Percentiles rank a stretch among this genome's conserved stretches.
Conservation (phyloP, 257 asterid genomes). For the Capsicum pubescens region DNA sequence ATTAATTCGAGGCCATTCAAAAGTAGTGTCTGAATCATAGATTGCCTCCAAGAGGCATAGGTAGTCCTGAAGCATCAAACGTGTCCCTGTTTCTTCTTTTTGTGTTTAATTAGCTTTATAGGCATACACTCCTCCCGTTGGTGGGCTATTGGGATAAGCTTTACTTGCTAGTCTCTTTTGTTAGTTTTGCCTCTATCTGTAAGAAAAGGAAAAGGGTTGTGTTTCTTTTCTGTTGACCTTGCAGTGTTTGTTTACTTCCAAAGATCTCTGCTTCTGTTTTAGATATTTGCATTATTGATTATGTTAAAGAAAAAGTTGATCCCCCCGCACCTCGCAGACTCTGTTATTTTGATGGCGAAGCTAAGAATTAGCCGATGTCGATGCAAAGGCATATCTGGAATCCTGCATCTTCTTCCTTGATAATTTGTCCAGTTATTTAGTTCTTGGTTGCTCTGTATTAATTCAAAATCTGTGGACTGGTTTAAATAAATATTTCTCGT, state of each 20-base stretch:
- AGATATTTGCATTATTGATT: slow-evolving; percentile 24
- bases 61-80: slow-evolving; percentile 30
- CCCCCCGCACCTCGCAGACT: neutral
- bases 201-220: neutral
- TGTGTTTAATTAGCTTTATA: slow-evolving; percentile 19
- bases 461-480: too few relatives aligned
- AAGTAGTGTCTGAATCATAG: slow-evolving; percentile 42
- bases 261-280: slow-evolving; percentile 11
- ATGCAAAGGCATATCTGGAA: too few relatives aligned
- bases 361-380: neutral
- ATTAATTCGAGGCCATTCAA: slow-evolving; percentile 49
- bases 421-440: too few relatives aligned
- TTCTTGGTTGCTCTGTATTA: too few relatives aligned
- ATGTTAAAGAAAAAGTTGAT: neutral
- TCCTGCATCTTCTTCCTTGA: neutral
- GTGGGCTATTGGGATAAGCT: slow-evolving; percentile 13
- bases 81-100: slow-evolving; percentile 10
- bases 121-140: neutral
- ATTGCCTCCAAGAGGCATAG: slow-evolving; percentile 35
- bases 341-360: neutral
- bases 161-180: neutral
- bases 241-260: neutral
- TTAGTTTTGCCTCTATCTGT: slow-evolving; percentile 2
- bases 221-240: neutral
- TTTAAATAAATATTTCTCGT: too few relatives aligned